Conservation (phyloP, 2,329 filamentous ascomycete species). For the Fusarium chuoi region DNA sequence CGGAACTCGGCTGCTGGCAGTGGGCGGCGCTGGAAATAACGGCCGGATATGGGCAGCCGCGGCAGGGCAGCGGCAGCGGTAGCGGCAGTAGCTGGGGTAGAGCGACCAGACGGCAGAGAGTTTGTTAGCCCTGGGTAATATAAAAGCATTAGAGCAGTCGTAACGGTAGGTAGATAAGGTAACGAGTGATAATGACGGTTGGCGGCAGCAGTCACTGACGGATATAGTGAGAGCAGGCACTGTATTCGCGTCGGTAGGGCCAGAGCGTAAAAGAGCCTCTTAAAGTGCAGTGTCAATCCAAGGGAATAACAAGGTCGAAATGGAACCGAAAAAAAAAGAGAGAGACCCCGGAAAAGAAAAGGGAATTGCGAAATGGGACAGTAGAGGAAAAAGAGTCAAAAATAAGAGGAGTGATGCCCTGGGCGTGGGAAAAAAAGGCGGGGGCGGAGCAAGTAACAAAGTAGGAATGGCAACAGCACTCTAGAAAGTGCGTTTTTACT, state of each 20-base stretch:
- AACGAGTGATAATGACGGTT: neutral
- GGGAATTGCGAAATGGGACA: constrained; percentile 38
- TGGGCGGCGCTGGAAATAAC: constrained; percentile 47
- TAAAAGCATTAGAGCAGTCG: neutral
- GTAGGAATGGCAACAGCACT: constrained; percentile 11
- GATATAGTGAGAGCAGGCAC: neutral
- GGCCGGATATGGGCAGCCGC: constrained; percentile 32
- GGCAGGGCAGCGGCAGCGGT: constrained; percentile 25
- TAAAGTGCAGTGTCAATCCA: neutral
- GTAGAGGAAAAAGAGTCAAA: constrained; percentile 33
- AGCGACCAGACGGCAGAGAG: constrained; percentile 19
- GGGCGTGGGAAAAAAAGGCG: constrained; percentile 40
- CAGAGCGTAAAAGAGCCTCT: constrained; percentile 9
- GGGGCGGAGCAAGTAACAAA: constrained; percentile 40
- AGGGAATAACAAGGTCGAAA: constrained; percentile 37
- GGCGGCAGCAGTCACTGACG: neutral
- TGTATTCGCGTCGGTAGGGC: neutral
- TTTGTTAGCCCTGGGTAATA: constrained; percentile 15
- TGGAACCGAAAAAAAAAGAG: constrained; percentile 5
- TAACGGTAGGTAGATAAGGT: constrained; percentile 1
- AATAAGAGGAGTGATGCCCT: constrained; percentile 24
- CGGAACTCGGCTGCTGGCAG: constrained; percentile 38
- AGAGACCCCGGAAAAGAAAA: constrained; percentile 44
- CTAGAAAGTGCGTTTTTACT: constrained; percentile 1
- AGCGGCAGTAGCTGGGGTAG: constrained; percentile 22